Conservation (phyloP, 257 asterid species). For the Gardenia jasminoides region DNA sequence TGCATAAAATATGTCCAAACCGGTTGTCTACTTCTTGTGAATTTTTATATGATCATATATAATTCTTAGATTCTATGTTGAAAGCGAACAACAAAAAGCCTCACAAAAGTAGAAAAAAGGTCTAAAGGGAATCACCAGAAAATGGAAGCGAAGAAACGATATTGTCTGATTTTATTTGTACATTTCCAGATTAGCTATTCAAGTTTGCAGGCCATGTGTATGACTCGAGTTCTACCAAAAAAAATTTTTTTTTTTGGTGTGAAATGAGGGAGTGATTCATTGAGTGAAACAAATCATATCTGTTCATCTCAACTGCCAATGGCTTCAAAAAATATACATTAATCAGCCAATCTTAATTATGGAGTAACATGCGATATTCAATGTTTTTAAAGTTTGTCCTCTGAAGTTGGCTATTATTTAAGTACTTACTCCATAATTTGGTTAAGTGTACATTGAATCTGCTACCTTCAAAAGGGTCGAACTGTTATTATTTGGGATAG, state of each 20-base stretch:
- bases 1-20: not conserved
- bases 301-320: not conserved
- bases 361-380: constrained; percentile 8
- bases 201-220: not conserved
- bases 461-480: not conserved
- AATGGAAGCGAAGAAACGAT: too few relatives aligned
- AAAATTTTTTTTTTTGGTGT: too few relatives aligned
- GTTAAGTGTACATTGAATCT: constrained; percentile 12
- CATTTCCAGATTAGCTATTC: not conserved
- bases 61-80: not conserved
- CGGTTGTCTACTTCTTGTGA: too few relatives aligned
- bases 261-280: not conserved
- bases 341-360: not conserved
- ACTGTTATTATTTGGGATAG: not conserved
- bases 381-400: not conserved
- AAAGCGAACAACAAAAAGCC: not conserved
- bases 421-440: not conserved
- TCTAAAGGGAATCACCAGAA: too few relatives aligned
- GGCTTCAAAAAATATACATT: too few relatives aligned
- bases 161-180: not conserved
- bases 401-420: not conserved
- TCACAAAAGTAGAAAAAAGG: too few relatives aligned
- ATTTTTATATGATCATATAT: too few relatives aligned
- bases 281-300: not conserved
- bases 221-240: not conserved